Base-by-base conservation (phyloP, 2,329 filamentous ascomycete genomes). In the Colletotrichum filicis region DNA sequence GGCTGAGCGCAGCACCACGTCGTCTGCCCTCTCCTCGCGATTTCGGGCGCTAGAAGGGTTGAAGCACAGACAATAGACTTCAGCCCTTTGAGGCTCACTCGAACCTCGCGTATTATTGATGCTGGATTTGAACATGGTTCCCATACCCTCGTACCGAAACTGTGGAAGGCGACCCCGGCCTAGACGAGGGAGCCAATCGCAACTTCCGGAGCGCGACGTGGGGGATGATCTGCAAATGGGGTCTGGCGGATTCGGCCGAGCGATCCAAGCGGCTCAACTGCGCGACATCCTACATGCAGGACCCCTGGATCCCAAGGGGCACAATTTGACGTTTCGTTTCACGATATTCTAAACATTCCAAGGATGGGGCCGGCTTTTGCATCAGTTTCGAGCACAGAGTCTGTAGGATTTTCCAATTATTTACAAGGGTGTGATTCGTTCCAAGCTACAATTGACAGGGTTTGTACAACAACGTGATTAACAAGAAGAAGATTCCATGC, bases 101-200 rank as follows among this genome's bases (percentile, higher is more conserved):
- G n/a, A 28, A 46, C 58, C 19, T 63, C 22, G 26, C 7, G 19
- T 22, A 24, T 8, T 32, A 4, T 52, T 16, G n/a, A 35, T 32
- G 11, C 3, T 56, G 26, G 19, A 69, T 37, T 49, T 49, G 22
- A 53, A 37, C 70, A 61, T 70, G 70, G 53, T 64, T 70, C 66
- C 66, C 59, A 28, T 64, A 49, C 28, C 60, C 19, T 60, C 46
- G 70, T 70, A 55, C 60, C 46, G 26, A 58, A 56, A 65, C 24
- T 24, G 14, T 46, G 28, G 58, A 32, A 63, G 46, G 32, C 46
- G 56, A 70, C 42, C 68, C 68, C 24, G 19, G 62, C 55, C 68
- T 24, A 42, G 68, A 71, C 68, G 68, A 66, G 56, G 62, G 56
- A 60, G 14, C 66, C 70, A 73, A 70, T 73, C 70, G 70, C 66